A percentile compares a stretch with the other conserved stretches of the same genome.
These are phyloP conservation scores for Alectoria sarmentosa DNA, from an alignment of 495 filamentous ascomycete genomes.

Conservation along the genomic window DNA sequence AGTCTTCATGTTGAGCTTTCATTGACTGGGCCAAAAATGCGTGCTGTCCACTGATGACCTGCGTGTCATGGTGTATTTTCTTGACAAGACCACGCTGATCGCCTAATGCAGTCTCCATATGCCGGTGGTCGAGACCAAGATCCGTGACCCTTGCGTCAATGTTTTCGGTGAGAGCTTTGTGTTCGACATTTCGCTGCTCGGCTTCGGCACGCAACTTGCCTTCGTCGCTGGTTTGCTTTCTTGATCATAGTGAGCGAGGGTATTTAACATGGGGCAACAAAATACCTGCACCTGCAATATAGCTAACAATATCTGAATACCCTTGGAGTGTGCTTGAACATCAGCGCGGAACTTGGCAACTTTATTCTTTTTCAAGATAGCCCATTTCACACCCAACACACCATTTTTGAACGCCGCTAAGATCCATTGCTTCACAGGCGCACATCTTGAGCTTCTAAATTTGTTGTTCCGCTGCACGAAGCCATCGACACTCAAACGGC, in stretches of 20 bases:
- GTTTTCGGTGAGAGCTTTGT: background rate
- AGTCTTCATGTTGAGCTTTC: too few relatives aligned
- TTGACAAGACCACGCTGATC: background rate
- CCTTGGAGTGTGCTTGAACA: background rate
- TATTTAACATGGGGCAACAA: background rate
- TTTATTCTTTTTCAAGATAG: background rate
- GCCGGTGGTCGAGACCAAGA: background rate
- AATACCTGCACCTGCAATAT: background rate
- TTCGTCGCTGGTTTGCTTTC: too few relatives aligned
- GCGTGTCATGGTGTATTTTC: too few relatives aligned
- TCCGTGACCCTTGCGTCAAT: background rate
- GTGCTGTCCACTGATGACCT: too few relatives aligned
- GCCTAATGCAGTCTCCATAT: background rate
- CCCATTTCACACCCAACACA: background rate
- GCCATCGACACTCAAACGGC: background rate
- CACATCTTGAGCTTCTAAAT: background rate
- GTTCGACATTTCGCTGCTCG: background rate
- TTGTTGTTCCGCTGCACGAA: background rate
- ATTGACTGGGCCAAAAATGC: too few relatives aligned
- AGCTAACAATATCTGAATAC: background rate
- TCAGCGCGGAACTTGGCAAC: background rate
- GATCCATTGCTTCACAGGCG: background rate
- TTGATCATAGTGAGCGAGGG: background rate
- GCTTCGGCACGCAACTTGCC: too few relatives aligned
- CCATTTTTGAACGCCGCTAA: background rate